These are phyloP conservation scores for Inosperma sp. DNA, from an alignment of 768 basidiomycete species.

Conservation along the genomic window DNA sequence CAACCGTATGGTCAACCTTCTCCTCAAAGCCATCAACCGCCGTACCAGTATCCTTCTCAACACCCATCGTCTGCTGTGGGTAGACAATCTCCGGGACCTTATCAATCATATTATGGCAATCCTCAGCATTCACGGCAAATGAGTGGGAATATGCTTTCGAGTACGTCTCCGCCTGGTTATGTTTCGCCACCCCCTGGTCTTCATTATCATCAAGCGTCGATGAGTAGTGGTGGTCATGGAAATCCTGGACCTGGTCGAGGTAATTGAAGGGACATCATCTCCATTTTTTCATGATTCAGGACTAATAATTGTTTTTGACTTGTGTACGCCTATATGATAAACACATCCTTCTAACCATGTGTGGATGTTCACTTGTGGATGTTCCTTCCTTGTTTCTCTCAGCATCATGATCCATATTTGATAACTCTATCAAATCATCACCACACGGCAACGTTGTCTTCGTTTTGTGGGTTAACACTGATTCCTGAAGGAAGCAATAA, in stretches of 20 bases:
- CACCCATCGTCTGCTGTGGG: too few relatives aligned
- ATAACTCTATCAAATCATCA: too few relatives aligned
- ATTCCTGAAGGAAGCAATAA: too few relatives aligned
- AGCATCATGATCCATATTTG: too few relatives aligned
- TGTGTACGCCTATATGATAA: too few relatives aligned
- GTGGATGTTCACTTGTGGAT: too few relatives aligned
- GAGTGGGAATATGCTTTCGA: constrained; percentile 17
- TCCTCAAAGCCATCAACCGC: constrained; percentile 15
- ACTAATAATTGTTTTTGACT: too few relatives aligned
- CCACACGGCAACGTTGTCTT: too few relatives aligned
- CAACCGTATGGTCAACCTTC: constrained; percentile 19
- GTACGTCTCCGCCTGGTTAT: constrained; percentile 14
- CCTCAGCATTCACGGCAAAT: constrained; percentile 16
- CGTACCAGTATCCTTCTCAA: constrained; percentile 19
- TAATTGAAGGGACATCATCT: constrained; percentile 15
- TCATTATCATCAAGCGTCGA: constrained; percentile 27
- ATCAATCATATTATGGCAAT: constrained; percentile 19
- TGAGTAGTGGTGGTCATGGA: constrained; percentile 20
- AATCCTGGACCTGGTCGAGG: constrained; percentile 38
- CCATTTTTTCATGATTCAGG: too few relatives aligned
- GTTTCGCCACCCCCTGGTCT: constrained; percentile 17
- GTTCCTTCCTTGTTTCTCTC: too few relatives aligned
- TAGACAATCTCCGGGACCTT: constrained; percentile 20
- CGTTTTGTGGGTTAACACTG: too few relatives aligned
- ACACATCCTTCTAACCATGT: too few relatives aligned